Evolutionary conservation across 2,329 filamentous ascomycete genomes (phyloP), one percentile per base, ranked within the genome.

Genomic region (Epichloe bromicola): DNA sequence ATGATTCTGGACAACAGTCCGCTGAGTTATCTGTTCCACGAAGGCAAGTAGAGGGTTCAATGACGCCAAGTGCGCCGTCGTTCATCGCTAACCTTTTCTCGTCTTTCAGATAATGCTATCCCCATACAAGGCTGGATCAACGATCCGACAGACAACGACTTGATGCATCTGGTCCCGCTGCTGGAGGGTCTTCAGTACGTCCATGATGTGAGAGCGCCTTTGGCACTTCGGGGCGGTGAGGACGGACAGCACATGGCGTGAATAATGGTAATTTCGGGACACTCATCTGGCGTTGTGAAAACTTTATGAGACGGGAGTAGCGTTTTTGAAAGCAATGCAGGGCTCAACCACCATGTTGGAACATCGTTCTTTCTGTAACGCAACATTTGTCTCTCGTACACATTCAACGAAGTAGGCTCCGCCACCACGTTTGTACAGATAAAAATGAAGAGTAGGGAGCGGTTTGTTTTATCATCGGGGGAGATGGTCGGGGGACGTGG

Each of bases 1-100:
- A 95, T 97, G 86, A 98, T 98, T 65, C 74, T 98, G 68, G 93
- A 98, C 72, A 98, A 98, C 65, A 96, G 89, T 67, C 93, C 93
- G 51, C 80, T 96, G 74, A 96, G 90, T 71, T 98, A 97, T 70
- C 87, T 96, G 71, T 97, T 97, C 70, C 91, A 97, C 65, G 89
- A 95, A 83, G 91, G 93, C 93, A 72, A 64, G 79, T 64, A 37
- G 14, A 15, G 19, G 23, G 19, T 30, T 12, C n/a, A 14, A 11
- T 41, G 39, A 41, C 7, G 39, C 19, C 43, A 34, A 17, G 45
- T 26, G 34, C 19, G 30, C 37, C 20, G 8, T 15, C n/a, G 26
- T 26, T 20, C 2, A 19, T 36, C 30, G 26, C 26, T 47, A 50
- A 49, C 41, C 33, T 20, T 17, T 14, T 43, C 19, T 40, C 51